Evolutionary conservation across 1,284 basidiomycete species (phyloP).

Genomic region (Papiliotrema laurentii): DNA sequence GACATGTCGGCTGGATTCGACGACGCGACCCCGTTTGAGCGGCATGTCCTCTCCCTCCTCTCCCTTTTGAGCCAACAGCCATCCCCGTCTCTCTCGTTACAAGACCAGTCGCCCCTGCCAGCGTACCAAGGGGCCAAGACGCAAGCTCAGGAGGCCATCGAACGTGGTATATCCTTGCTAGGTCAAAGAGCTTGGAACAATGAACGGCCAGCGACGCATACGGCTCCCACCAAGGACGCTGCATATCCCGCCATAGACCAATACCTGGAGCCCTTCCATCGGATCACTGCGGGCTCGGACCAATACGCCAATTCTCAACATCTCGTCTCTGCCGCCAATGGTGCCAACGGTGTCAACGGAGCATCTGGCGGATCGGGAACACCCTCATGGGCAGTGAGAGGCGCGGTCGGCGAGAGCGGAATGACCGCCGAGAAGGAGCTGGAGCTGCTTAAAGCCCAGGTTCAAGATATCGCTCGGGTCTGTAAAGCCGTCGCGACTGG

Average conservation of each 20-base stretch:
- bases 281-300: constrained; percentile 18
- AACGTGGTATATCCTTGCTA: constrained; percentile 33
- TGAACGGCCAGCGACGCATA: constrained; percentile 29
- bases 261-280: constrained; percentile 20
- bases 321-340: constrained; percentile 15
- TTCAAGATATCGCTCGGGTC: constrained; percentile 84
- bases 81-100: constrained; percentile 37
- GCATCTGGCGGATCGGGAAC: constrained; percentile 23
- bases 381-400: constrained; percentile 18
- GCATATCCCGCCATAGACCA: constrained; percentile 1
- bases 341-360: constrained; percentile 17
- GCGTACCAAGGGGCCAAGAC: constrained; percentile 26
- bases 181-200: constrained; percentile 28
- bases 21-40: constrained; percentile 28
- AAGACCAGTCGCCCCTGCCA: constrained; percentile 4
- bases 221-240: background rate
- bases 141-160: constrained; percentile 35
- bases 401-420: constrained; percentile 27
- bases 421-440: constrained; percentile 61
- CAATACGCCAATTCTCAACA: constrained; percentile 9
- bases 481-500: constrained; percentile 94
- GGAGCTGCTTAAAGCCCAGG: constrained; percentile 76
- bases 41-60: constrained; percentile 35
- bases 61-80: constrained; percentile 31
- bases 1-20: background rate